phyloP scores from a whole-genome alignment of 2,329 filamentous ascomycete species.

The Teratosphaeria pseudoeucalypti region DNA sequence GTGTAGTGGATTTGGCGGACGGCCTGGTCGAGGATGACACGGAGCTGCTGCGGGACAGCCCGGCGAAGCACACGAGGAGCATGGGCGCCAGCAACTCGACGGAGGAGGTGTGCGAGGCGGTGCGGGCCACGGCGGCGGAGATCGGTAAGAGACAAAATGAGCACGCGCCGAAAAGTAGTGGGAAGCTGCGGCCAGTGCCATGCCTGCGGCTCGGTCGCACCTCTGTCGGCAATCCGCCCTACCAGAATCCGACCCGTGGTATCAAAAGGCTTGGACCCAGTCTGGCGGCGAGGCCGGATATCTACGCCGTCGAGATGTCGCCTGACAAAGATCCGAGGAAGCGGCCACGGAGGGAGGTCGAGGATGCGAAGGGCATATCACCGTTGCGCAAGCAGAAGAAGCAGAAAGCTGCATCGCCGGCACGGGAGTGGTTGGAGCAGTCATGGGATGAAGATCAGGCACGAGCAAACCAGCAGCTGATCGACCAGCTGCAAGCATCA shows the following conservation, averaged over 20 bases:
- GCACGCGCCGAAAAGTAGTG: neutral
- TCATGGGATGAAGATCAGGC: neutral
- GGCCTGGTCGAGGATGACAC: neutral
- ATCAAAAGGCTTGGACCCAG: neutral
- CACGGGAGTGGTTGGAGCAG: neutral
- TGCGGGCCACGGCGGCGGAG: slow-evolving; percentile 1
- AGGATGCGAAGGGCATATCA: neutral
- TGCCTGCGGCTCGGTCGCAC: neutral
- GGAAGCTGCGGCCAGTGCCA: slow-evolving; percentile 1
- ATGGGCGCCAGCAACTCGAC: slow-evolving; percentile 1
- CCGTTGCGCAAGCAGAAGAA: slow-evolving; percentile 1
- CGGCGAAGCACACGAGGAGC: neutral
- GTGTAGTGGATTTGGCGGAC: neutral
- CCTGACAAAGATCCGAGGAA: neutral
- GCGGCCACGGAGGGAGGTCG: neutral
- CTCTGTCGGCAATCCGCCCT: neutral
- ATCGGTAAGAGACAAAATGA: neutral
- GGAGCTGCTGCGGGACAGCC: neutral
- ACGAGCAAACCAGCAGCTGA: neutral
- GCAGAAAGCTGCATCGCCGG: neutral
- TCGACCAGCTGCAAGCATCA: neutral
- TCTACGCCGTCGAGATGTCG: slow-evolving; percentile 3
- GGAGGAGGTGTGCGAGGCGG: neutral
- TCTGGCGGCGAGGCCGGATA: slow-evolving; percentile 1
- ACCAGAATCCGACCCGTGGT: neutral